phyloP scores from a whole-genome alignment of 1,139 yeast species.

The Hansenula sp. region DNA sequence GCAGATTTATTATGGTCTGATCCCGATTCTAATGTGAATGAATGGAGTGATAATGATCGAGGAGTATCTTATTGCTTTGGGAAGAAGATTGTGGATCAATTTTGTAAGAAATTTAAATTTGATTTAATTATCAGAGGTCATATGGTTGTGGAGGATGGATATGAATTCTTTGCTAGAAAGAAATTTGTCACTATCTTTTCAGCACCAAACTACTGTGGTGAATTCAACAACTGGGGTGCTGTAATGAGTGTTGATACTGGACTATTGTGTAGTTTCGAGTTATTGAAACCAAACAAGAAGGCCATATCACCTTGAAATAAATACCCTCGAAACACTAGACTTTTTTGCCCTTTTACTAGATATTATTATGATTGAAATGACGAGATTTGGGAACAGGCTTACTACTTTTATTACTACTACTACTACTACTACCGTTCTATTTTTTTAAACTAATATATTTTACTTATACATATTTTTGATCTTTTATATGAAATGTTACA shows the following conservation, averaged over 20 bases:
- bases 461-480: not conserved
- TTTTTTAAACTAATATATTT: too few relatives aligned
- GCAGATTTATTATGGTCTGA: slow-evolving; percentile 89
- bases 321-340: too few relatives aligned
- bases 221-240: slow-evolving; percentile 88
- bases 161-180: slow-evolving; percentile 77
- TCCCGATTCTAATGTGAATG: slow-evolving; percentile 63
- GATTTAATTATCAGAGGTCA: slow-evolving; percentile 84
- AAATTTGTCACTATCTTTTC: slow-evolving; percentile 79
- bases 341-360: not conserved
- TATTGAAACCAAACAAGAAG: slow-evolving; percentile 55
- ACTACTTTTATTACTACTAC: not conserved
- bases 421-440: too few relatives aligned
- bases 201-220: slow-evolving; percentile 92
- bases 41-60: slow-evolving; percentile 82
- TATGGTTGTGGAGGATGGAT: slow-evolving; percentile 93
- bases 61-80: slow-evolving; percentile 87
- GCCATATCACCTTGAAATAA: not conserved
- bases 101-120: slow-evolving; percentile 66
- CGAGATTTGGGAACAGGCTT: not conserved
- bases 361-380: too few relatives aligned
- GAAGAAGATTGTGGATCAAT: slow-evolving; percentile 65
- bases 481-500: not conserved
- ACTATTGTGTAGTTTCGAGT: slow-evolving; percentile 77
- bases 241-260: slow-evolving; percentile 80